Base-by-base conservation (phyloP, 2,329 filamentous ascomycete species). In the Chalara sp. region DNA sequence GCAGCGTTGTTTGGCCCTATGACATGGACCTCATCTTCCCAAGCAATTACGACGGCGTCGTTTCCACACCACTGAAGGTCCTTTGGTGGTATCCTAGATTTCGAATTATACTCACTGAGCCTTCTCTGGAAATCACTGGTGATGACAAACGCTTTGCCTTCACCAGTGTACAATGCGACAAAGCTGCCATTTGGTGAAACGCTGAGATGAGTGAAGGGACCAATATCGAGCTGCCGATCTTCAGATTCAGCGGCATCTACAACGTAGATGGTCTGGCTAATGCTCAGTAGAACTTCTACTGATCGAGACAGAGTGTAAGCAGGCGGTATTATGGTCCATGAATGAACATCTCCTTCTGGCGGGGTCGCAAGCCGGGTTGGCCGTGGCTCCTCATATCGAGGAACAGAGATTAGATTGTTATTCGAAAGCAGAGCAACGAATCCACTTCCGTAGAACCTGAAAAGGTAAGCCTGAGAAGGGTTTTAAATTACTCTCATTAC, bases 11-110 rank as follows among this genome's bases (percentile, higher is more conserved):
- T 86, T 0, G 90, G 89, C 0, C 92, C 93, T 53, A 99, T 86
- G 31, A 99, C 78, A 64, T 96, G 93, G 4, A 99, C 85, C 67
- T 99, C 93, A 64, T 99, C 93, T 64, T 97, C 93, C 93, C 93
- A 99, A 0, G 91, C 91, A 61, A 99, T 82, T 31, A 96, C 81
- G 4, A 93, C 87, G 11, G 91, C 89, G 68, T 97, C 92, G 61
- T 93, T 92, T 5, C 93, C 93, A 67, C 93, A 99, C 93, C 93
- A 99, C 61, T 93, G 86, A 54, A 99, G 78, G 56, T 93, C 89
- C 61, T 89, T 86, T 4, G 93, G 93, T 1, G 85, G 78, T 5
- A 89, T 95, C 66, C 86, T 86, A 7, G 89, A 91, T 58, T 84
- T 84, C 1, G 91, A 92, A 62, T 96, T 84, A 65, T 97, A 92